Conservation (phyloP, 805 yeast species). For the Spathaspora boniae region DNA sequence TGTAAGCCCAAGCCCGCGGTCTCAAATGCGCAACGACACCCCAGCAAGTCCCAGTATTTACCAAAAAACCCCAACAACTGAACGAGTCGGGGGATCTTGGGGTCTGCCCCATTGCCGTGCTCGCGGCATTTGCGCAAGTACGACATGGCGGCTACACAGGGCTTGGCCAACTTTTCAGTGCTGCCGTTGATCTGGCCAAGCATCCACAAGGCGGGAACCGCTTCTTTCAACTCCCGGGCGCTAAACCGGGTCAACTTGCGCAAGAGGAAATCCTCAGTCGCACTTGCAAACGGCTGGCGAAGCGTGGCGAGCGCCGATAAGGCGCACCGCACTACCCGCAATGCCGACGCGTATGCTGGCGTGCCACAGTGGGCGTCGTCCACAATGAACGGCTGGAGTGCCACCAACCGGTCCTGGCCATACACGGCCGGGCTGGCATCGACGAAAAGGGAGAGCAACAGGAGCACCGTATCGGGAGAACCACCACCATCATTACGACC, state of each 20-base stretch:
- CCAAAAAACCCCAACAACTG: slow-evolving; percentile 71
- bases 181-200: slow-evolving; percentile 47
- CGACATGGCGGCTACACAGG: slow-evolving; percentile 59
- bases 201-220: slow-evolving; percentile 66
- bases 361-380: slow-evolving; percentile 43
- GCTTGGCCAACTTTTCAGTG: slow-evolving; percentile 50
- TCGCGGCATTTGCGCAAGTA: slow-evolving; percentile 47
- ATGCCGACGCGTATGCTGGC: slow-evolving; percentile 43
- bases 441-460: slow-evolving; percentile 54
- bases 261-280: slow-evolving; percentile 51
- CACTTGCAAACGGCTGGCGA: slow-evolving; percentile 47
- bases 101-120: slow-evolving; percentile 9
- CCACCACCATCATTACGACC: too few relatives aligned
- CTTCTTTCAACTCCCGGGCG: slow-evolving; percentile 62
- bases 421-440: slow-evolving; percentile 51
- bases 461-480: too few relatives aligned
- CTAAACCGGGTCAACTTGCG: slow-evolving; percentile 57
- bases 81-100: slow-evolving; percentile 30
- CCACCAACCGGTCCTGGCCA: slow-evolving; percentile 60
- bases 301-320: slow-evolving; percentile 44
- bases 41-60: slow-evolving; percentile 60
- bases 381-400: slow-evolving; percentile 62
- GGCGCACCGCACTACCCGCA: slow-evolving; percentile 52
- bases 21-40: slow-evolving; percentile 35
- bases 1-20: slow-evolving; percentile 40